Percentiles rank a stretch among this genome's conserved stretches.
Evolutionary conservation across 2,329 filamentous ascomycete genomes (phyloP).

Genomic region (Cordyceps militaris): DNA sequence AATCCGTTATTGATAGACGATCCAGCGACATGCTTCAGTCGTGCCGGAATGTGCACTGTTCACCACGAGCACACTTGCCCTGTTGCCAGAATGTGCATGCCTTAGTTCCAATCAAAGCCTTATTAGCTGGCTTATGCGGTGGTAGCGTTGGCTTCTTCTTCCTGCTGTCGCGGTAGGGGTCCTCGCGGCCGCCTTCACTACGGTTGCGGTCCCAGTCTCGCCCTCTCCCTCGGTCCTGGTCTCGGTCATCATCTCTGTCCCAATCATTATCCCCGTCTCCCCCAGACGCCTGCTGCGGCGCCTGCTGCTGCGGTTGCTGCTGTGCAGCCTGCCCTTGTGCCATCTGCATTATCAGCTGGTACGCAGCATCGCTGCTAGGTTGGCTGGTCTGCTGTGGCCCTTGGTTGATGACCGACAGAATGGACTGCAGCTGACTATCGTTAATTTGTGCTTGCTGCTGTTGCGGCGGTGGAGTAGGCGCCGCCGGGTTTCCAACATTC

Average conservation of each 20-base stretch:
- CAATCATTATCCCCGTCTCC: conserved; percentile 21
- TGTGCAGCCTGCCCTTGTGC: conserved; percentile 33
- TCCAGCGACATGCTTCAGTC: conserved; percentile 30
- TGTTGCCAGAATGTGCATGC: conserved; percentile 64
- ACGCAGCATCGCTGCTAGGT: conserved; percentile 16
- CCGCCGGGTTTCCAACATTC: conserved; percentile 23
- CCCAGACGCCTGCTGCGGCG: conserved; percentile 14
- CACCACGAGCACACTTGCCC: conserved; percentile 65
- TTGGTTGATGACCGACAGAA: conserved; percentile 37
- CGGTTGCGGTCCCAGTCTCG: conserved; percentile 29
- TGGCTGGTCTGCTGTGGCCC: conserved; percentile 20
- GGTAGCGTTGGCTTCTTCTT: conserved; percentile 35
- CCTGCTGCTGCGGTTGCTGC: conserved; percentile 17
- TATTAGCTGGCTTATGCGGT: conserved; percentile 42
- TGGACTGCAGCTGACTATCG: conserved; percentile 36
- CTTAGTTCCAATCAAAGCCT: conserved; percentile 56
- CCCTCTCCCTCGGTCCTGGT: conserved; percentile 5
- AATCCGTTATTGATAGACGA: background rate
- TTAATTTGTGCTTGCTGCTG: conserved; percentile 24
- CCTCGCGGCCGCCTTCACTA: conserved; percentile 25
- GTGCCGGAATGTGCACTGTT: conserved; percentile 68
- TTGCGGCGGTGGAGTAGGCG: conserved; percentile 15
- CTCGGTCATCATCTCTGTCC: conserved; percentile 18
- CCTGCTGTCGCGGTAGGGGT: conserved; percentile 29
- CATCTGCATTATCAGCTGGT: conserved; percentile 33